Base-by-base conservation (phyloP, 805 yeast species). In the Yamadazyma tumulicola region DNA sequence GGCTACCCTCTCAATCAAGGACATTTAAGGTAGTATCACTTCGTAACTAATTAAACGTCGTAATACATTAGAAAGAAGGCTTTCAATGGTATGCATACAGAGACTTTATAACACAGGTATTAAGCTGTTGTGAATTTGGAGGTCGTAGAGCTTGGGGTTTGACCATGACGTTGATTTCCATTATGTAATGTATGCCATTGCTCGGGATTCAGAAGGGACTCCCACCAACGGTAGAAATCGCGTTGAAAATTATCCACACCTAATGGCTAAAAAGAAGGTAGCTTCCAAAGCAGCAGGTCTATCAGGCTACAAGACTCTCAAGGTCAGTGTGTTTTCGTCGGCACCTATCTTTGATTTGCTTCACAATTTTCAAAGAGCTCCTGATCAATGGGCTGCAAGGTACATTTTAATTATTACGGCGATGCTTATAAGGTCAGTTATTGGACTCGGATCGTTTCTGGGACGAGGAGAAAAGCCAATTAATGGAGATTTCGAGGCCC, bases 401-500 rank as follows among this genome's bases (percentile, higher is more conserved):
- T 85, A 86, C 55, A 76, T 86, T 29, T 74, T 85, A 17, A 69
- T 85, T 3, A 59, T 85, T 32, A 75, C 85, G 41, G 86, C 94
- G 1, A 57, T 89, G 4, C 75, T 91, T 8, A 71, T 88, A 2
- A 70, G 95, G 43, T 73, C 85, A 34, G 95, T 95, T 1, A 81
- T 91, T 15, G 96, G 96, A 0, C 65, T 89, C 23, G 98, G 97
- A 1, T 73, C 87, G 4, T 89, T 77, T 52, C 86, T 95, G 15
- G 98, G 98, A 0, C 55, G 58, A 41, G 61, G 61, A 6, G 63
- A 69, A 1, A 78, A 84, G 6, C 97, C 97, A 4, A 76, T 86
- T 76, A 79, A 67, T 64, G 98, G 98, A 5, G 98, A 93, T 55
- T 91, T 93, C 52, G 98, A 93, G 57, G 97, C 97, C 0, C 98